phyloP scores from a whole-genome alignment of 1,284 basidiomycete genomes.

The Ustilago loliicola region DNA sequence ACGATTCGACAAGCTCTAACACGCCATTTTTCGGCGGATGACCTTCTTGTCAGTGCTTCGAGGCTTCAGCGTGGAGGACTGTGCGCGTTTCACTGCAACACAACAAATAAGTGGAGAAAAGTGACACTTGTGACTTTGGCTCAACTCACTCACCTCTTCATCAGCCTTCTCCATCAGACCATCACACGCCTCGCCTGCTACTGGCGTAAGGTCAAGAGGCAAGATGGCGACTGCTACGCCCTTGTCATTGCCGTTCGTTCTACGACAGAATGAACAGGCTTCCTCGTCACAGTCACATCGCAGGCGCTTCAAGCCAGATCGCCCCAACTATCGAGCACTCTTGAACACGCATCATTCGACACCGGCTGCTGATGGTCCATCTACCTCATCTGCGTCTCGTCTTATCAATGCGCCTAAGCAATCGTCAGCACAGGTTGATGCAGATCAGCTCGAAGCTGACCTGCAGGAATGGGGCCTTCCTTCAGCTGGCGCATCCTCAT shows the following conservation, averaged over 20 bases:
- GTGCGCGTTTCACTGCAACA: slow-evolving; percentile 8
- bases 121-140: background rate
- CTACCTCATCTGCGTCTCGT: slow-evolving; percentile 7
- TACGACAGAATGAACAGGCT: slow-evolving; percentile 15
- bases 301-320: slow-evolving; percentile 32
- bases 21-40: background rate
- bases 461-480: slow-evolving; percentile 42
- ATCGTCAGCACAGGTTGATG: background rate
- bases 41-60: background rate
- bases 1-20: background rate
- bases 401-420: background rate
- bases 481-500: slow-evolving; percentile 1
- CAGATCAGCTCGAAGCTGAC: slow-evolving; percentile 33
- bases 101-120: slow-evolving; percentile 13
- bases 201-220: background rate
- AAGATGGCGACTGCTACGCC: slow-evolving; percentile 39
- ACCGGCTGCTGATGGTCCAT: background rate
- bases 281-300: slow-evolving; percentile 10
- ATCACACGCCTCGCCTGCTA: background rate
- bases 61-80: slow-evolving; percentile 10
- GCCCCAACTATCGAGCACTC: slow-evolving; percentile 42
- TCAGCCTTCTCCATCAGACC: background rate
- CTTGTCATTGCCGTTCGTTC: slow-evolving; percentile 32
- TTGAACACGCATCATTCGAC: slow-evolving; percentile 12
- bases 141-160: background rate